Conservation (phyloP, 805 yeast genomes). For the Yarrowia sp. region DNA sequence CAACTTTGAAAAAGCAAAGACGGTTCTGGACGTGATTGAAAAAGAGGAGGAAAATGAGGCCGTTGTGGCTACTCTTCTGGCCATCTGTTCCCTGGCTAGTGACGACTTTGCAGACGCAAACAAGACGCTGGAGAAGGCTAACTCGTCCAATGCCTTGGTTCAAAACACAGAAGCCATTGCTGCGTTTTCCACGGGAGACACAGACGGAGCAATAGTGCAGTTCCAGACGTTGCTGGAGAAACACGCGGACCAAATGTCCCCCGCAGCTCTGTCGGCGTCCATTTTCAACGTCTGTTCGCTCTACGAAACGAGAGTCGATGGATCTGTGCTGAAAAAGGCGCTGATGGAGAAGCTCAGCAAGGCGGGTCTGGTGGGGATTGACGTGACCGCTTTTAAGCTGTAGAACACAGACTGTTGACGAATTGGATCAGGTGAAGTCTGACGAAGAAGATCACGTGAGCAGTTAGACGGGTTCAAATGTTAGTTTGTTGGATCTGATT, state of each 20-base stretch:
- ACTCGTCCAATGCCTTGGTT: slow-evolving; percentile 31
- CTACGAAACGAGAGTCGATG: slow-evolving; percentile 28
- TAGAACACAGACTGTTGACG: too few species aligned
- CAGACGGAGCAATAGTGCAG: slow-evolving; percentile 28
- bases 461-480: too few species aligned
- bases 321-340: slow-evolving; percentile 16
- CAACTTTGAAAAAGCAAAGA: slow-evolving; percentile 8
- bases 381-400: slow-evolving; percentile 25
- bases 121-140: neutral
- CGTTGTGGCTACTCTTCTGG: neutral
- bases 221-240: slow-evolving; percentile 23
- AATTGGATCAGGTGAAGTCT: too few species aligned
- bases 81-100: slow-evolving; percentile 6
- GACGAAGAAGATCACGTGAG: too few species aligned
- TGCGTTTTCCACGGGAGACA: slow-evolving; percentile 13
- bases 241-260: slow-evolving; percentile 31
- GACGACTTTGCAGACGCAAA: slow-evolving; percentile 3
- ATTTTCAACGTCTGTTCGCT: slow-evolving; percentile 25
- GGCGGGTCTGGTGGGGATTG: slow-evolving; percentile 19
- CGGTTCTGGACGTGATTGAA: neutral
- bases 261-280: slow-evolving; percentile 19
- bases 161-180: slow-evolving; percentile 33
- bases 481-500: too few species aligned
- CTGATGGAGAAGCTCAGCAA: slow-evolving; percentile 24
- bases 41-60: neutral